Evolutionary conservation across 2,329 filamentous ascomycete species (phyloP), one percentile per base, ranked within the genome.

Genomic region (Aspergillus fijiensis): DNA sequence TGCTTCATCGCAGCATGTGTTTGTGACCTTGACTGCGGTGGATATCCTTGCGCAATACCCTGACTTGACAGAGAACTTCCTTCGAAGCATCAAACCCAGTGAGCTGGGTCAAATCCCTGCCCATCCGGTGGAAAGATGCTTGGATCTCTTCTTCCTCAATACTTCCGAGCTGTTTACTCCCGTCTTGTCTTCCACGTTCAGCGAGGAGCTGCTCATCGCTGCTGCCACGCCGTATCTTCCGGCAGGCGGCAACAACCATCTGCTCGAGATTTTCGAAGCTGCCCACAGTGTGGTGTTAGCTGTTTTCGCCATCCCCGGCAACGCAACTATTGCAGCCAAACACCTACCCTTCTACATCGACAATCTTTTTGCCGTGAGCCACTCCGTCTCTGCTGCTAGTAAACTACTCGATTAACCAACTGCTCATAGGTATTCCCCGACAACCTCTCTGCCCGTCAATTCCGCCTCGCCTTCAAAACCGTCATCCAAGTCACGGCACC

Each of bases 61-160:
- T 0, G 78, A 81, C 11, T 83, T 89, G 29, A 83, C 86, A 4
- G 84, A 88, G 61, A 80, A 83, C 21, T 91, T 96, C 67, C 77
- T 96, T 25, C 80, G 81, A 62, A 83, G 84, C 21, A 88, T 89
- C 53, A 82, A 83, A 59, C 85, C 85, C 5, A 74, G 76, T 48
- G 78, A 83, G 60, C 72, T 82, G 19, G 82, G 84, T 47, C 76
- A 80, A 45, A 85, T 89, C 33, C 85, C 89, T 0, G 76, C 79
- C 5, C 84, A 89, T 64, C 86, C 89, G 5, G 79, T 92, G 2
- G 85, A 91, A 66, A 84, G 89, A 59, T 88, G 85, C 19, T 79
- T 94, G n/a, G 90, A 95, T 71, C 84, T 96, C 16, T 96, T 91
- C 79, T 96, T 96, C 76, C 84, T 97, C 63, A 95, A 96, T 70